Conservation (phyloP, 2,329 filamentous ascomycete species). For the Didymella pinodella region DNA sequence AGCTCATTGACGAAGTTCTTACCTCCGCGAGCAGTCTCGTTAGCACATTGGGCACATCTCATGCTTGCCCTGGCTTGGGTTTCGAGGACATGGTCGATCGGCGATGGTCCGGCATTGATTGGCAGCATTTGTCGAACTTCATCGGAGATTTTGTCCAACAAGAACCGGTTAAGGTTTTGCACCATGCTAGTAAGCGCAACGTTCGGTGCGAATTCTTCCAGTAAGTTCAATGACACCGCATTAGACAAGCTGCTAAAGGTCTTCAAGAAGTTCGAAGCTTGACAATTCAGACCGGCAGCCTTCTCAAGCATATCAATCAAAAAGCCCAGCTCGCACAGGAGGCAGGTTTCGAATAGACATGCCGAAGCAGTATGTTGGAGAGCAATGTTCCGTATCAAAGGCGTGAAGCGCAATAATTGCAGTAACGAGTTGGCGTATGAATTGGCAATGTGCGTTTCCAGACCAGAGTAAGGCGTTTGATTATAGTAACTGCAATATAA, state of each 20-base stretch:
- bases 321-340: conserved; percentile 94
- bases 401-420: conserved; percentile 91
- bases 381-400: conserved; percentile 84
- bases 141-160: conserved; percentile 79
- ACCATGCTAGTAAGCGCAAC: conserved; percentile 81
- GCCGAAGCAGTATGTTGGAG: conserved; percentile 87
- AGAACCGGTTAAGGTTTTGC: conserved; percentile 83
- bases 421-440: conserved; percentile 94
- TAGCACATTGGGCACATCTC: conserved; percentile 84
- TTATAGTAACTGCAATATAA: conserved; percentile 79
- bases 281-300: conserved; percentile 90
- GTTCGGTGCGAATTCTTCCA: conserved; percentile 82
- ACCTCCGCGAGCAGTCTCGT: conserved; percentile 81
- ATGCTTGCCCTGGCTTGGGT: conserved; percentile 78
- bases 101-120: conserved; percentile 58
- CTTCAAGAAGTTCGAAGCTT: conserved; percentile 93
- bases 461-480: conserved; percentile 85
- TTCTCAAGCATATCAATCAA: conserved; percentile 98
- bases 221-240: conserved; percentile 75
- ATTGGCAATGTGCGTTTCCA: conserved; percentile 96
- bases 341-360: conserved; percentile 81
- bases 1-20: conserved; percentile 86
- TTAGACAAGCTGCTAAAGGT: conserved; percentile 85
- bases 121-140: conserved; percentile 76
- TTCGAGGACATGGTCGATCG: conserved; percentile 77